Base-by-base conservation (phyloP, 164 flowering plant genomes). In the Chimonanthus praecox region DNA sequence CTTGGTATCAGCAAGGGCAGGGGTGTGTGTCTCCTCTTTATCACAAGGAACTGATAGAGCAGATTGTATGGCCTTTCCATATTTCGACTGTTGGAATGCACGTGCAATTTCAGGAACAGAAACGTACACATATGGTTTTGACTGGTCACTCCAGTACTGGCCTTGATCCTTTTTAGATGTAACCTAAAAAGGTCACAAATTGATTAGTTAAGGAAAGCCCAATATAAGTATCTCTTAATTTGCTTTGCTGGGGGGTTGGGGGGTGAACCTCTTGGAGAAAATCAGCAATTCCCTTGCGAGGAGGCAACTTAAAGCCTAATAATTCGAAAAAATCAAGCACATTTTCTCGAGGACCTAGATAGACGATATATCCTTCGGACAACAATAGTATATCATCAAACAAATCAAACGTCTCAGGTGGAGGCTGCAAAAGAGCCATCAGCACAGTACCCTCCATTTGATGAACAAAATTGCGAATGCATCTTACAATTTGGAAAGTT, bases 391-490 rank as follows among this genome's bases (percentile, higher is more conserved):
- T 74, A 77, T 94, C 98, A 84, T 94, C 98, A 86, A 92, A 94
- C 49, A 92, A 80, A 51, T 91, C 89, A 81, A 88, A 94, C 16
- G 98, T 91, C 87, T 94, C 98, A 6, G 98, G 98, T 44, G 97
- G 90, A 75, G 98, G 97, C 84, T 92, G 97, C 75, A 92, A 91
- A 76, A 94, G 97, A 77, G 97, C 89, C 90, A 94, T 87, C 49
- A 94, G 72, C 13, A 91, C 86, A 67, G 97, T 91, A 68, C 82
- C 95, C 47, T 92, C 92, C 97, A 92, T 91, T 63, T 78, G 80
- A 79, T 92, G 98, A 74, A 89, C 97, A 78, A 92, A 91, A 76
- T 94, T 92, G 63, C 85, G 16, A 2, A 84, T 15, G 73, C 97
- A 92, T 82, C 92, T 94, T 20, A 92, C 92, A 58, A 92, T 89